Evolutionary conservation across 768 basidiomycete genomes (phyloP), one percentile per base, ranked within the genome.

Genomic region (Termitomyces sp.): DNA sequence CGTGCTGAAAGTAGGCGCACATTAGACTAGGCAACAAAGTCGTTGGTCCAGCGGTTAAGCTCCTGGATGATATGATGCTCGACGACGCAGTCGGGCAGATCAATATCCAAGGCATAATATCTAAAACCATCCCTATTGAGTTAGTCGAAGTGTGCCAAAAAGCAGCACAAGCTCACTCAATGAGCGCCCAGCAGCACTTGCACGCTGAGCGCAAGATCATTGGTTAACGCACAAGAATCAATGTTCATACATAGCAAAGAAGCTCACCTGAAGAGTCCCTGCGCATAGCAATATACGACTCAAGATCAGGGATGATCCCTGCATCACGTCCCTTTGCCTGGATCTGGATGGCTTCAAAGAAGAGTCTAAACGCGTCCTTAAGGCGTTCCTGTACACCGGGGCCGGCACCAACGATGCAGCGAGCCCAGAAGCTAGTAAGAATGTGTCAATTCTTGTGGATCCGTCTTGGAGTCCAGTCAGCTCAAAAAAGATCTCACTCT

Each of bases 1-100:
- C 6, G 45, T 4, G 33, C 1, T 8, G 9, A 39, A 44, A 35
- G 3, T 15, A 20, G 53, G 90, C 90, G 68, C 92, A 89, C 42
- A 44, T 44, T 92, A 22, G 90, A 90, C 89, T 88, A 91, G 18
- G 88, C 85, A 58, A 91, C 88, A 58, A 91, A 77, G 66, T 92
- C 90, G 61, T 91, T 92, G 18, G 90, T 80, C n/a, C 84, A 81
- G 67, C 90, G 84, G 55, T 84, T 85, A 55, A 92, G 78, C 57
- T 81, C 79, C 59, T 71, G 74, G 24, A 92, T 80, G 57, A 84
- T 68, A 3, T 86, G 87, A 69, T 91, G 81, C 12, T 87, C 81
- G 69, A 84, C 84, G 45, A 91, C 88, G 62, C 77, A 82, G 65
- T 89, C 86, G 2, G 91, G 90, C 28, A 91, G 79, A 63, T 88